Conservation (phyloP, 495 filamentous ascomycete species). For the Aspergillus heteromorphus region DNA sequence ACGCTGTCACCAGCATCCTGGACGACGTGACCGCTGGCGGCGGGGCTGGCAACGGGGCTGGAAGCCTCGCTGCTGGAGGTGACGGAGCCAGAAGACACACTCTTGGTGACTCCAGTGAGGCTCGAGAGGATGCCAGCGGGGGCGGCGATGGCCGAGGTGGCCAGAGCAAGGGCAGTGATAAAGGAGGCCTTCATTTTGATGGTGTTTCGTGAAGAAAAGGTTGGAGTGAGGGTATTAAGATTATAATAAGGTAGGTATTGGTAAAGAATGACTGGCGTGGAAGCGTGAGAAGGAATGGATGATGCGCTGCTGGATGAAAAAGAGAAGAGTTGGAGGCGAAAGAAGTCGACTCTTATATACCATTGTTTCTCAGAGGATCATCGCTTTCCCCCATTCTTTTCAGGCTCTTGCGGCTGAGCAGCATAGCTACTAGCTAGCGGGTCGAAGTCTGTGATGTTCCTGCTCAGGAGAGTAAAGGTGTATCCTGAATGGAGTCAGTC, state of each 20-base stretch:
- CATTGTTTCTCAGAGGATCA: constrained; percentile 13
- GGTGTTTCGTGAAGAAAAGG: constrained; percentile 18
- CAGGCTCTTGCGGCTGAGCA: background rate
- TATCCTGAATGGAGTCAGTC: background rate
- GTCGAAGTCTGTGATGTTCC: constrained; percentile 6
- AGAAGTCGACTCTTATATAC: constrained; percentile 10
- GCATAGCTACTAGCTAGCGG: constrained; percentile 13
- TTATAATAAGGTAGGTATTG: constrained; percentile 1
- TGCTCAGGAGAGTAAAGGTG: background rate
- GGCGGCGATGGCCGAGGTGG: constrained; percentile 28
- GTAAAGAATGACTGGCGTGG: constrained; percentile 31
- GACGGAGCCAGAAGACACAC: constrained; percentile 8
- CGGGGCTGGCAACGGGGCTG: constrained; percentile 4
- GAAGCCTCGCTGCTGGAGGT: constrained; percentile 6
- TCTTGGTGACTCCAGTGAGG: constrained; percentile 20
- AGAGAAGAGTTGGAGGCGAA: background rate
- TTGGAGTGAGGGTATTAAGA: constrained; percentile 1
- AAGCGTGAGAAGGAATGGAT: constrained; percentile 18
- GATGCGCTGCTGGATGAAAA: constrained; percentile 11
- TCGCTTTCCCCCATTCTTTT: background rate
- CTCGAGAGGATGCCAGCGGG: constrained; percentile 24
- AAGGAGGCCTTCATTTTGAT: constrained; percentile 37
- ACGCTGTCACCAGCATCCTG: constrained; percentile 26
- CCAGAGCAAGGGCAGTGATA: constrained; percentile 28
- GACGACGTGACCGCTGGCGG: constrained; percentile 24